Base-by-base conservation (phyloP, 306 rosid genomes). In the Herpetospermum pedunculosum region DNA sequence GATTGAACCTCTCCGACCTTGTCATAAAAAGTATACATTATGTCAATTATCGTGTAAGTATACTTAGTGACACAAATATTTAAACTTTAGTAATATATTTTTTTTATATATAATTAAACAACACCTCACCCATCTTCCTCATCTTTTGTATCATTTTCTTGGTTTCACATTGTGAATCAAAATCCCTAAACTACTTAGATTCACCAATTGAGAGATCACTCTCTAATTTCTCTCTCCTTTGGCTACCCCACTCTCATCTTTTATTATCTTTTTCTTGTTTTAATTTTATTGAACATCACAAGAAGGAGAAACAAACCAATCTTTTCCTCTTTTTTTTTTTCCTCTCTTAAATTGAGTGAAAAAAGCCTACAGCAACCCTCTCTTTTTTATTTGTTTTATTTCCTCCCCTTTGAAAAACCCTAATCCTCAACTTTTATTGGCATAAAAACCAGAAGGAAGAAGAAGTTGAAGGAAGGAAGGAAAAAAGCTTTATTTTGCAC, bases 181-280 rank as follows among this genome's bases (percentile, higher is more conserved):
- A 68, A 68, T 6, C 26, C 14, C 16, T 41, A 23, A 14, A 25
- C 55, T 25, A 6, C 11, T 25, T 68, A 26, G 38, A 68, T 68
- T 68, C 55, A 68, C 73, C 73, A 26, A 68, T 68, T 15, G 25
- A n/a, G n/a, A n/a, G n/a, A 46, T 68, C 54, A 13, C 35, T 63
- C 70, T 35, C 72, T 65, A 8, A 8, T 13, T 6, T 5, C 49
- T 41, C 68, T 30, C 73, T 68, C 25, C 49, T 32, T 13, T 12
- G 23, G 23, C 35, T 68, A 15, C 72, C 73, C 73, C 54, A 68
- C 73, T 43, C 23, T 23, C 21, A 67, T 85, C 77, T 85, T 88
- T 79, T 80, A 74, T 83, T 81, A 76, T 83, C 72, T 32, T 15
- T 15, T 29, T 59, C 0, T 15, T 59, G 0, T 15, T 30, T 59